Conservation (phyloP, 352 stramenopile genomes). For the Phytophthora sojae region DNA sequence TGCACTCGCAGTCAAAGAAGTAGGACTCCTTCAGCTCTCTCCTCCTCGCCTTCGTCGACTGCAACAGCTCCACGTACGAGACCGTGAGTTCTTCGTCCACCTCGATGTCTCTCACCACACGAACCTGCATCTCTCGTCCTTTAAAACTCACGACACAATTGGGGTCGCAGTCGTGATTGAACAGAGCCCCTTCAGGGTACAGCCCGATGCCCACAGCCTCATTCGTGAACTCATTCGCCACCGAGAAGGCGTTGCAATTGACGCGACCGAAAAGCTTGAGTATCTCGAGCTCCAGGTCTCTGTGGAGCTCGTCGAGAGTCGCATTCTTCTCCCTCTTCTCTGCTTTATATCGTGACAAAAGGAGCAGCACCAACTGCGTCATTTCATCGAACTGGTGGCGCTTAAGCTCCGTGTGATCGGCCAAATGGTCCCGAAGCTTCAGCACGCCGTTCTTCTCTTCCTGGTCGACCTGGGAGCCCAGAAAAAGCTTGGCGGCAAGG, state of each 20-base stretch:
- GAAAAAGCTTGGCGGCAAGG: slow-evolving; percentile 46
- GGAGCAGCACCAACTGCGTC: slow-evolving; percentile 61
- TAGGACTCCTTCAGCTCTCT: slow-evolving; percentile 59
- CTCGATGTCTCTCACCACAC: slow-evolving; percentile 49
- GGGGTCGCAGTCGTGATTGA: slow-evolving; percentile 80
- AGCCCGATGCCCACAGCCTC: slow-evolving; percentile 67
- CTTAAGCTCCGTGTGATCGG: slow-evolving; percentile 51
- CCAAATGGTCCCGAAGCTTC: slow-evolving; percentile 52
- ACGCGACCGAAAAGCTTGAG: slow-evolving; percentile 70
- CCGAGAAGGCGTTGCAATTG: slow-evolving; percentile 86
- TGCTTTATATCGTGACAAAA: slow-evolving; percentile 60
- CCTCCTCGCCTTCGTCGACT: slow-evolving; percentile 48
- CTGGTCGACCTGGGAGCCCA: slow-evolving; percentile 13
- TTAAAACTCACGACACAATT: slow-evolving; percentile 81
- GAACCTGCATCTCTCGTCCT: slow-evolving; percentile 53
- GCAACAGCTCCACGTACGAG: slow-evolving; percentile 78
- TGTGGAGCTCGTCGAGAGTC: slow-evolving; percentile 41
- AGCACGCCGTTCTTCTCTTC: slow-evolving; percentile 36
- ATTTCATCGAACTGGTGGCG: slow-evolving; percentile 60
- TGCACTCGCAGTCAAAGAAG: slow-evolving; percentile 74
- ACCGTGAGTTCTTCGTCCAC: slow-evolving; percentile 69
- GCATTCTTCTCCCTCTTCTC: slow-evolving; percentile 14
- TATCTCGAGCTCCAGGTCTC: slow-evolving; percentile 41
- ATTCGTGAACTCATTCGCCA: slow-evolving; percentile 57
- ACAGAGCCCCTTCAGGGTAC: slow-evolving; percentile 66